Base-by-base conservation (phyloP, 2,329 filamentous ascomycete genomes). In the Alternaria sp. region DNA sequence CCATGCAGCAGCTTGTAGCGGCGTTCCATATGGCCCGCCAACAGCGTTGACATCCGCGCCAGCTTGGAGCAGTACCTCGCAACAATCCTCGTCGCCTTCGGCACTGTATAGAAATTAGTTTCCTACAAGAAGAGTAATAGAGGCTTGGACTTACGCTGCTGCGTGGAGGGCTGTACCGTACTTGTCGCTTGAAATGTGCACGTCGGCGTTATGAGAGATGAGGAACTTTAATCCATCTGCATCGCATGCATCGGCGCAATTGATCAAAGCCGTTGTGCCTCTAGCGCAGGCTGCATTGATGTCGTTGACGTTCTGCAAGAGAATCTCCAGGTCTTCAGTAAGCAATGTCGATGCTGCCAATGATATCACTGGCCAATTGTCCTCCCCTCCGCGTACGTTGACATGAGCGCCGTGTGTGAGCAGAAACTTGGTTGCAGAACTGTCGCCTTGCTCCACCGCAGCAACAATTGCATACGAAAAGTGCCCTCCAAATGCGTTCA, bases 251-350 rank as follows among this genome's bases (percentile, higher is more conserved):
- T 63, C 57, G 5, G 69, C 70, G 36, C 66, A 69, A 17, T 66
- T 66, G 19, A 72, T 72, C 52, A 73, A 53, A 17, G 70, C 70
- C 19, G 70, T 73, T 2, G 67, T 68, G 4, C 69, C 69, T 51
- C 57, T 54, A n/a, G 67, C 65, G 30, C 66, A 68, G 6, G 57
- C 52, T 12, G 64, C 69, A 28, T 74, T 67, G 54, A 73, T 65
- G 46, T 72, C 67, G 21, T 69, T 63, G 17, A 66, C 66, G 12
- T 65, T 58, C n/a, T 72, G 62, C 21, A 74, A 15, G 17, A 74
- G 55, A 2, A 59, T 40, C 43, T 61, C 49, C n/a, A 73, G n/a
- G 19, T 68, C 61, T 40, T 70, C 66, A 10, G 62, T 67, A 1
- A 30, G 32, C 6, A 73, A 43, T 9, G 57, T 73, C 2, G 56